Conservation (phyloP, 208 protist genomes). For the Spongospora subterranea region DNA sequence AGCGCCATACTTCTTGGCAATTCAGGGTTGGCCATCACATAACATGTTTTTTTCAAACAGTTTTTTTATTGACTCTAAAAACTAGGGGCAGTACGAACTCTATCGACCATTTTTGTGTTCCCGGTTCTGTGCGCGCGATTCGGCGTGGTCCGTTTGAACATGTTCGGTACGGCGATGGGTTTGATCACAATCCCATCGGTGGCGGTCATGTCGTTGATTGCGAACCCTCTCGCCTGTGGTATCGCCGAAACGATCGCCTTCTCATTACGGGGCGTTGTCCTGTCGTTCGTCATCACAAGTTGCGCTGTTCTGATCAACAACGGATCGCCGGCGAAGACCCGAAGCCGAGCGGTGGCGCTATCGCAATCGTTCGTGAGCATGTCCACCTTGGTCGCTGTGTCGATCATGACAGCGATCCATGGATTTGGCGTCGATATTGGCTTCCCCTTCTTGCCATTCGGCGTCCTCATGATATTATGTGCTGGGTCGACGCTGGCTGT, state of each 20-base stretch:
- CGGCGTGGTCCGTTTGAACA: not conserved
- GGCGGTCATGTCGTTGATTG: not conserved
- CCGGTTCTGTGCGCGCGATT: not conserved
- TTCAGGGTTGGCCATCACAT: no score
- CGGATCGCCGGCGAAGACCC: not conserved
- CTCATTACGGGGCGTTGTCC: not conserved
- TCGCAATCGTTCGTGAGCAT: not conserved
- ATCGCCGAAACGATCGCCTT: not conserved
- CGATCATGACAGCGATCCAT: not conserved
- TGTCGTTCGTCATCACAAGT: not conserved
- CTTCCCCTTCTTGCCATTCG: not conserved
- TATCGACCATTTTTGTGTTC: constrained; percentile 9
- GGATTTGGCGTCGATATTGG: not conserved
- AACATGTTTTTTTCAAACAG: no score
- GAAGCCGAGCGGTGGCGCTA: not conserved
- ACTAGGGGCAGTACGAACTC: not conserved
- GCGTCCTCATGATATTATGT: no score
- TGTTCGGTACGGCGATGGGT: not conserved
- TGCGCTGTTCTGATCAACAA: constrained; percentile 17
- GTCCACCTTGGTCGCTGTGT: not conserved
- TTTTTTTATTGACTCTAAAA: no score
- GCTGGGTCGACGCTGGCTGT: not conserved
- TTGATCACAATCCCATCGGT: not conserved
- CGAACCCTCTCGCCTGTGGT: not conserved
- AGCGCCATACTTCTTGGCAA: no score